Evolutionary conservation across 2,329 filamentous ascomycete genomes (phyloP).

Genomic region (Fusarium scirpi): DNA sequence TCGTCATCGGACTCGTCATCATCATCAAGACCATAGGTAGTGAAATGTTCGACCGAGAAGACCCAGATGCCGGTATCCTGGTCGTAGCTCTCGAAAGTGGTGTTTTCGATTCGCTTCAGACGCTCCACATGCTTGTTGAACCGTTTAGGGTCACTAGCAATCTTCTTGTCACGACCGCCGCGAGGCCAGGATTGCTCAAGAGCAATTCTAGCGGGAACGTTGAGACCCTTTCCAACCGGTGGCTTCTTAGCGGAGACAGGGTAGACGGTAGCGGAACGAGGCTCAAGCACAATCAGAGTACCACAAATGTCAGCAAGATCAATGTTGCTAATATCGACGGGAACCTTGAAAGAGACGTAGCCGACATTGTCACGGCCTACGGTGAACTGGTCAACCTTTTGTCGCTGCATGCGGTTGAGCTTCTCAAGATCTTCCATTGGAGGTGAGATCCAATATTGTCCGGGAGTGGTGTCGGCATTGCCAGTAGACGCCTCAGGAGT

Average conservation of each 20-base stretch:
- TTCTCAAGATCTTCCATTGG: constrained; percentile 78
- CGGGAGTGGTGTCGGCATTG: constrained; percentile 65
- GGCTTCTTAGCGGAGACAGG: constrained; percentile 82
- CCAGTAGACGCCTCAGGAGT: constrained; percentile 45
- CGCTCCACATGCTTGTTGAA: constrained; percentile 86
- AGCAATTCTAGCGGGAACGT: constrained; percentile 88
- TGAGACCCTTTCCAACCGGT: constrained; percentile 85
- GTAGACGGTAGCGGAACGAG: constrained; percentile 90
- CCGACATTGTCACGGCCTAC: constrained; percentile 88
- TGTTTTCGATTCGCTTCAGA: constrained; percentile 82
- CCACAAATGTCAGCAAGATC: constrained; percentile 84
- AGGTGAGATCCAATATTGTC: constrained; percentile 89
- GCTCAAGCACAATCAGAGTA: constrained; percentile 79
- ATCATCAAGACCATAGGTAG: constrained; percentile 88
- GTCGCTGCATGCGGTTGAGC: constrained; percentile 84
- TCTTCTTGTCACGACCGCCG: constrained; percentile 66
- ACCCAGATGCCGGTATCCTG: constrained; percentile 85
- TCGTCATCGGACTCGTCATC: constrained; percentile 77
- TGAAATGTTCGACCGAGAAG: constrained; percentile 96
- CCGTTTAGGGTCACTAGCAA: constrained; percentile 67
- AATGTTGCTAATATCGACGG: constrained; percentile 84
- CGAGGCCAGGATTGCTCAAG: constrained; percentile 95
- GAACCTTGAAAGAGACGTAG: constrained; percentile 81
- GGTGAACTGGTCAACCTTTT: constrained; percentile 78
- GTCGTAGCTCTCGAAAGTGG: constrained; percentile 85